phyloP scores from a whole-genome alignment of 2,329 filamentous ascomycete genomes.

The Chalara sp. region DNA sequence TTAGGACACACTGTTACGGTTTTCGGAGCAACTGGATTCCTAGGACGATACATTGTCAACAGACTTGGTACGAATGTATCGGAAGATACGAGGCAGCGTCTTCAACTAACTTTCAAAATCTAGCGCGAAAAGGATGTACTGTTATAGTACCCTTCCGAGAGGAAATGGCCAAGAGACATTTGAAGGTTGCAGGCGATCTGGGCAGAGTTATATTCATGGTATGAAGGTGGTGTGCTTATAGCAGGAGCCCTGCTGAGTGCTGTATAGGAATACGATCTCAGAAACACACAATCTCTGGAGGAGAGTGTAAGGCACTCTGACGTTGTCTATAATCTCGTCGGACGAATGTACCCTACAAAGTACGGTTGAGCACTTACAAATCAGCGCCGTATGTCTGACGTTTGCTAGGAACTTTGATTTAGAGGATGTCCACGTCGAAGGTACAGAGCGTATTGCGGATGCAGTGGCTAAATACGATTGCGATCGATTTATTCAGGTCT shows the following conservation, averaged over 20 bases:
- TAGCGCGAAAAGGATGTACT: slow-evolving; percentile 87
- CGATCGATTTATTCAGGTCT: slow-evolving; percentile 94
- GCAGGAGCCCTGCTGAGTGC: background rate
- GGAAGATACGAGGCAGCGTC: background rate
- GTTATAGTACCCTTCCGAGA: slow-evolving; percentile 92
- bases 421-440: slow-evolving; percentile 88
- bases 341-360: slow-evolving; percentile 95
- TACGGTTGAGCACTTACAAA: slow-evolving; percentile 33
- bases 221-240: background rate
- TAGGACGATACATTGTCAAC: slow-evolving; percentile 97
- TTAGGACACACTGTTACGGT: slow-evolving; percentile 92
- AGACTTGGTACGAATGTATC: slow-evolving; percentile 58
- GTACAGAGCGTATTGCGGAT: slow-evolving; percentile 84
- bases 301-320: slow-evolving; percentile 96
- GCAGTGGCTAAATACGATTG: slow-evolving; percentile 97
- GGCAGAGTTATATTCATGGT: slow-evolving; percentile 84
- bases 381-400: slow-evolving; percentile 24
- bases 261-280: slow-evolving; percentile 80
- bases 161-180: slow-evolving; percentile 95
- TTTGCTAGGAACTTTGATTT: slow-evolving; percentile 78
- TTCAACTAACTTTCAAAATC: slow-evolving; percentile 11
- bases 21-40: slow-evolving; percentile 92
- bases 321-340: slow-evolving; percentile 93
- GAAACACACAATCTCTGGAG: slow-evolving; percentile 92
- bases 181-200: slow-evolving; percentile 93